Conservation (phyloP, 2,329 filamentous ascomycete species). For the Alternaria brassicae region DNA sequence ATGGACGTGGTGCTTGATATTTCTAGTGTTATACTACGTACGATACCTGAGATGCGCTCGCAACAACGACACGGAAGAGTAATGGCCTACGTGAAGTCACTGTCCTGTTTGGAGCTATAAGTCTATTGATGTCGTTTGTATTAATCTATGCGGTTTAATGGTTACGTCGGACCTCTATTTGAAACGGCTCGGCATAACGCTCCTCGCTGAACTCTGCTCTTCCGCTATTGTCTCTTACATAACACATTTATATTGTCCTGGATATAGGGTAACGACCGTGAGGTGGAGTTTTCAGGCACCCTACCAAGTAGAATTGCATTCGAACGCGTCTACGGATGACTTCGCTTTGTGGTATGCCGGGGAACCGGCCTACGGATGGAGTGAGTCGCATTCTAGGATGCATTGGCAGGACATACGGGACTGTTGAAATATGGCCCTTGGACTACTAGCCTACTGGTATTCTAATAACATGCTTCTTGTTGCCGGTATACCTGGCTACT, state of each 20-base stretch:
- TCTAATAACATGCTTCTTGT: too few relatives aligned
- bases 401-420: background rate
- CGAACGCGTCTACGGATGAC: background rate
- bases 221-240: background rate
- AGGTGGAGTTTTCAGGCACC: background rate
- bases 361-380: too few relatives aligned
- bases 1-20: too few relatives aligned
- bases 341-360: background rate
- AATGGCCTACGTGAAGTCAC: background rate
- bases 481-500: fast-evolving
- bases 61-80: background rate
- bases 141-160: background rate
- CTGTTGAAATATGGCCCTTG: background rate
- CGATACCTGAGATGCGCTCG: too few relatives aligned
- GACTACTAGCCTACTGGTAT: background rate
- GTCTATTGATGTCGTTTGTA: background rate
- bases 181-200: background rate
- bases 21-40: too few relatives aligned
- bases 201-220: background rate
- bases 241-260: background rate
- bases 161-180: background rate
- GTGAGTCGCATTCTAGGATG: background rate
- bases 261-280: background rate
- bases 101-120: background rate
- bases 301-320: fast-evolving